These are phyloP conservation scores for Thalassiosira mediterranea DNA, from an alignment of 352 stramenopile genomes.

Conservation along the genomic window DNA sequence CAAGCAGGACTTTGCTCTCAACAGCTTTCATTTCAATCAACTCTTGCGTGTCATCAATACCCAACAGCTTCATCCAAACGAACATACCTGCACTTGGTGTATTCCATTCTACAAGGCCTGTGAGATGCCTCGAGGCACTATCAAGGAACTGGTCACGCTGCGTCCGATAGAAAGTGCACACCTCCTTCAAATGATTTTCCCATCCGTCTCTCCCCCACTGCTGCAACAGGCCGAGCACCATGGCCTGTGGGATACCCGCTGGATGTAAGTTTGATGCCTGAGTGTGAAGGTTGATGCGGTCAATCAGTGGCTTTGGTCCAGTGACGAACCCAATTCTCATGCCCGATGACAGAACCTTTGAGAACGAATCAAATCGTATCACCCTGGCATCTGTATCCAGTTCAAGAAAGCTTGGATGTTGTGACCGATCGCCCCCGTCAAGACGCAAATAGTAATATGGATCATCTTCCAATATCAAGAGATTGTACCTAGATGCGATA, in stretches of 20 bases:
- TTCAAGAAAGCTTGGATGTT: slow-evolving; percentile 55
- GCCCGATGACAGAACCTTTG: slow-evolving; percentile 73
- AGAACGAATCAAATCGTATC: slow-evolving; percentile 79
- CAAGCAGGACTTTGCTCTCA: slow-evolving; percentile 67
- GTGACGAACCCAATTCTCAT: slow-evolving; percentile 76
- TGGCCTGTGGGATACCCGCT: slow-evolving; percentile 69
- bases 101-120: slow-evolving; percentile 52
- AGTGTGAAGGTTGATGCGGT: slow-evolving; percentile 67
- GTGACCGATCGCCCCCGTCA: not conserved
- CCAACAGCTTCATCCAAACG: slow-evolving; percentile 65
- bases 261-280: slow-evolving; percentile 73
- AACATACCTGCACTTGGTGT: slow-evolving; percentile 75
- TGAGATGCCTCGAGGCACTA: slow-evolving; percentile 53
- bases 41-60: slow-evolving; percentile 54
- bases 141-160: slow-evolving; percentile 64
- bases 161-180: slow-evolving; percentile 64
- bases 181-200: slow-evolving; percentile 48
- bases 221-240: slow-evolving; percentile 62
- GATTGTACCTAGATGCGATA: slow-evolving; percentile 61
- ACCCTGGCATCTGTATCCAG: slow-evolving; percentile 73
- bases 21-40: slow-evolving; percentile 68
- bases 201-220: slow-evolving; percentile 57
- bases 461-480: slow-evolving; percentile 81
- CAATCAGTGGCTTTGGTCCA: slow-evolving; percentile 63
- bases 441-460: slow-evolving; percentile 75